phyloP scores from a whole-genome alignment of 805 yeast genomes.

The Metschnikowia dekortorum region DNA sequence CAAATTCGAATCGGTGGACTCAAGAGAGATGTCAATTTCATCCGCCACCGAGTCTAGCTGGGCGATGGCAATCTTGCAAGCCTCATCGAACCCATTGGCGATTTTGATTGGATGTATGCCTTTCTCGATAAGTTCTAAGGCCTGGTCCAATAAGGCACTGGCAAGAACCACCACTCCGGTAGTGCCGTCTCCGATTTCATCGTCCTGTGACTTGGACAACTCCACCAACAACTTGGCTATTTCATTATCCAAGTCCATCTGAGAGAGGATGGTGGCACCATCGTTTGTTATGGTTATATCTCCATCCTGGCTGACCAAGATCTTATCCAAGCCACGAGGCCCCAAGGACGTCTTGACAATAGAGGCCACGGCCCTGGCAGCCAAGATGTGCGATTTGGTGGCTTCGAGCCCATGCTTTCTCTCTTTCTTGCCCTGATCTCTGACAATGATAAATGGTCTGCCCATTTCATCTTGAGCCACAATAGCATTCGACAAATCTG shows the following conservation, averaged over 20 bases:
- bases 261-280: slow-evolving; percentile 94
- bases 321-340: slow-evolving; percentile 98
- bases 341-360: slow-evolving; percentile 91
- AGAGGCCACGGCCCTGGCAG: slow-evolving; percentile 91
- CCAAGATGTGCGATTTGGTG: slow-evolving; percentile 78
- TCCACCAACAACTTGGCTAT: slow-evolving; percentile 94
- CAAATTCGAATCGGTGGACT: slow-evolving; percentile 51
- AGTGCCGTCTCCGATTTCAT: slow-evolving; percentile 98
- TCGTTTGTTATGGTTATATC: slow-evolving; percentile 97
- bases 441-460: slow-evolving; percentile 94
- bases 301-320: slow-evolving; percentile 91
- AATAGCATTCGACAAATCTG: slow-evolving; percentile 96
- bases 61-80: slow-evolving; percentile 83
- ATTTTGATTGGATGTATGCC: slow-evolving; percentile 97
- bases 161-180: slow-evolving; percentile 98
- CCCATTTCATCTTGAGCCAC: slow-evolving; percentile 99
- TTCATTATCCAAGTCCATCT: slow-evolving; percentile 94
- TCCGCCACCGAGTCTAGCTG: slow-evolving; percentile 76
- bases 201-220: slow-evolving; percentile 91
- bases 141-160: slow-evolving; percentile 90
- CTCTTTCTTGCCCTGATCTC: slow-evolving; percentile 78
- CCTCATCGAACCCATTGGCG: slow-evolving; percentile 96
- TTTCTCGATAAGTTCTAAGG: slow-evolving; percentile 87
- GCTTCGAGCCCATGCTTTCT: slow-evolving; percentile 48
- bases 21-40: slow-evolving; percentile 48